Percentiles rank a stretch among this genome's conserved stretches.
Evolutionary conservation across 2,329 filamentous ascomycete species (phyloP).

Genomic region (Exophiala mesophila): DNA sequence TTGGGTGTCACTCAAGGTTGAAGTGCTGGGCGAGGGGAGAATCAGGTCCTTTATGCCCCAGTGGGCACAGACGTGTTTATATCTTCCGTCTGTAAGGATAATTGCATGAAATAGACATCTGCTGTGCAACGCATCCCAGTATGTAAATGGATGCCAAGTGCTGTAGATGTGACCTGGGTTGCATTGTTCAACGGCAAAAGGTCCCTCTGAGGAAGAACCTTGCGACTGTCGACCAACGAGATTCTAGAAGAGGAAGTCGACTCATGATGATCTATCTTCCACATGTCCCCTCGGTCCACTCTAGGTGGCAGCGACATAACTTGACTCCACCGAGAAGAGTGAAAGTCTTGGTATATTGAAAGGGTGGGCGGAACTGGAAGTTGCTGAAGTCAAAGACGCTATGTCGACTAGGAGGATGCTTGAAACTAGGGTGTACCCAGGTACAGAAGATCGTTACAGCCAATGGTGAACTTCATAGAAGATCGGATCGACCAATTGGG

Average conservation of each 20-base stretch:
- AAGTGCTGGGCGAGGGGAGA: too few species aligned
- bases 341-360: background rate
- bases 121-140: background rate
- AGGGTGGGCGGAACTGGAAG: too few species aligned
- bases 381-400: too few species aligned
- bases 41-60: too few species aligned
- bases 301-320: background rate
- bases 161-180: background rate
- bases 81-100: too few species aligned
- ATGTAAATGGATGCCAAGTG: background rate
- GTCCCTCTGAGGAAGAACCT: too few species aligned
- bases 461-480: too few species aligned
- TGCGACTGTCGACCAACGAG: background rate
- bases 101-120: too few species aligned
- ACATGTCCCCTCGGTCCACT: background rate
- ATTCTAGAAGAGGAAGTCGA: background rate
- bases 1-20: background rate
- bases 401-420: too few species aligned
- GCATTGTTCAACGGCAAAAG: too few species aligned
- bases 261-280: background rate
- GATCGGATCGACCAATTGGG: background rate
- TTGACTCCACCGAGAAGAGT: background rate
- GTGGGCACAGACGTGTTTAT: too few species aligned
- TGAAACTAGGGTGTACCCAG: background rate
- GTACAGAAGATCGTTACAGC: background rate